Evolutionary conservation across 2,329 filamentous ascomycete genomes (phyloP), one percentile per base, ranked within the genome.

Genomic region (Sphaceloma murrayae): DNA sequence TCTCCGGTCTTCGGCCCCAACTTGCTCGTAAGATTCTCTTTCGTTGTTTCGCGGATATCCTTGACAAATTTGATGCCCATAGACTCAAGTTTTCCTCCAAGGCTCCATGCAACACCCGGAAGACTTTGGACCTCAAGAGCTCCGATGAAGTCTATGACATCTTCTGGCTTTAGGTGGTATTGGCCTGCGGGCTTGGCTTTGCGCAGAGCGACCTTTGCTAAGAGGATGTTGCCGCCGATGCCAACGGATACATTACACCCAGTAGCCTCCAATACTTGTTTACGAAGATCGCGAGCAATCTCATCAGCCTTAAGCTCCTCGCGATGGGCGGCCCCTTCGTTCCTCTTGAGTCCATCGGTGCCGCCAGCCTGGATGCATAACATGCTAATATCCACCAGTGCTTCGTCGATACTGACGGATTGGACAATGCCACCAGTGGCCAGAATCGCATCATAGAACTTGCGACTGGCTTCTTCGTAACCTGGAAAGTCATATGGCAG

Each of bases 381-480:
- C 3, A 68, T 67, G 2, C 85, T 91, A 24, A 88, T 74, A 61
- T 98, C 91, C 11, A 98, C 67, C 5, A 98, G 72, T 1, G 87
- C 91, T 63, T 98, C 93, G 53, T 98, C 93, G 34, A 98, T 84
- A 57, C 91, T 96, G 43, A 98, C 89, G 56, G 91, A 96, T 59
- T 98, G 91, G 0, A 96, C 86, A 13, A 85, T 64, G 1, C 87
- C 89, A 13, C 82, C 86, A 6, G 87, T 70, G 4, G 77, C 74
- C 24, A 96, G 64, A 8, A 98, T 85, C 1, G 80, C 78, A 49
- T 85, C 79, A 55, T 98, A 98, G 54, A 98, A 98, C 2, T 77
- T 72, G 46, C 77, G 74, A 56, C 91, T 98, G 1, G 88, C 86
- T 48, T 88, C 82, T 67, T 98, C 91, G 53, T 98, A 98, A 0